These are phyloP conservation scores for Ophiocordyceps camponoti-leonardi DNA, from an alignment of 2,329 filamentous ascomycete species.

Conservation along the genomic window DNA sequence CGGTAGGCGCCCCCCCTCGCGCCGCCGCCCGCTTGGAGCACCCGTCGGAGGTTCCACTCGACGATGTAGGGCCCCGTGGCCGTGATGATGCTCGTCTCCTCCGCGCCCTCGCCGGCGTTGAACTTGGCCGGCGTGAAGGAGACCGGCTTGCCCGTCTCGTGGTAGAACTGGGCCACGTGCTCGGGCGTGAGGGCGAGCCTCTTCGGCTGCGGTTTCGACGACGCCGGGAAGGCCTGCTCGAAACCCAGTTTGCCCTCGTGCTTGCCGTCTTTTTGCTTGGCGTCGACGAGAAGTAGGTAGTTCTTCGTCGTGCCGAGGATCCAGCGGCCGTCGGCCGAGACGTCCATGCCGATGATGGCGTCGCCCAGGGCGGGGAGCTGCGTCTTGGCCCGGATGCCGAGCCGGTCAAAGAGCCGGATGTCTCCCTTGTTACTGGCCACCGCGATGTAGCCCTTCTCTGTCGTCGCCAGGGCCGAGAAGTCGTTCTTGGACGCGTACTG, in stretches of 20 bases:
- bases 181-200: conserved; percentile 77
- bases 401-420: conserved; percentile 85
- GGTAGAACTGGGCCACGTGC: conserved; percentile 92
- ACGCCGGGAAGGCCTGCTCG: conserved; percentile 80
- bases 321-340: conserved; percentile 91
- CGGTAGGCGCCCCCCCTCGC: conserved; percentile 78
- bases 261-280: conserved; percentile 80
- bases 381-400: conserved; percentile 95
- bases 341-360: conserved; percentile 84
- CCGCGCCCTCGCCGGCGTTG: conserved; percentile 66
- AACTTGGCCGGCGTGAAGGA: conserved; percentile 85
- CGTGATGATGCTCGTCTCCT: conserved; percentile 90
- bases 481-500: conserved; percentile 96
- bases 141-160: conserved; percentile 78
- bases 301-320: conserved; percentile 86
- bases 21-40: conserved; percentile 56
- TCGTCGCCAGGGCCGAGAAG: conserved; percentile 87
- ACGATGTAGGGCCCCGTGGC: conserved; percentile 94
- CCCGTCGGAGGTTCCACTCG: conserved; percentile 89
- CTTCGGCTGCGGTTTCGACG: conserved; percentile 82
- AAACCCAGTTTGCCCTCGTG: conserved; percentile 98
- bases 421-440: conserved; percentile 97
- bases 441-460: conserved; percentile 90
- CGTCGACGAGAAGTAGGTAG: conserved; percentile 85
- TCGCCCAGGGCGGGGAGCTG: conserved; percentile 91